Conservation (phyloP, 176 grass and related monocot genomes). For the Musa acuminata region DNA sequence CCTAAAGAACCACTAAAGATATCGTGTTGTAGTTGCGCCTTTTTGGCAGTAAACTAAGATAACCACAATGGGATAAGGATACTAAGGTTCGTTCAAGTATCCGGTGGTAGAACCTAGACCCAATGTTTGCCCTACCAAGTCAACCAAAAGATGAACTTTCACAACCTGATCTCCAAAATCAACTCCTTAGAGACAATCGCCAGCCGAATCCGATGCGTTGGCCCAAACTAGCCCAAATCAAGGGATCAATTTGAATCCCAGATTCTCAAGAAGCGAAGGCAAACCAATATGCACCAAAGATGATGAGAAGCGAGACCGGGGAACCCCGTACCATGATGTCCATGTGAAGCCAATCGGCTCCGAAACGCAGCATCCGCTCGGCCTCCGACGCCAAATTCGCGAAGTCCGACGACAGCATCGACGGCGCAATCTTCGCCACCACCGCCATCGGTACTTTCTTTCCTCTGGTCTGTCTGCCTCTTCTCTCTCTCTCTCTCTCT, state of each 20-base stretch:
- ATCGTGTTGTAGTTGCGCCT: too few relatives aligned
- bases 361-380: constrained; percentile 67
- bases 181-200: not conserved
- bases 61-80: too few relatives aligned
- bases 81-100: too few relatives aligned
- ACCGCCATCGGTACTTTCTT: not conserved
- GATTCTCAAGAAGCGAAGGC: not conserved
- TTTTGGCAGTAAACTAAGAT: too few relatives aligned
- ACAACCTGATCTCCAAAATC: not conserved
- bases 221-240: not conserved
- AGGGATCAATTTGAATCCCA: not conserved
- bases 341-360: constrained; percentile 99
- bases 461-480: too few relatives aligned
- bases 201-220: not conserved
- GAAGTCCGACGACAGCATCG: constrained; percentile 92
- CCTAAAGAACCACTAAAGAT: too few relatives aligned
- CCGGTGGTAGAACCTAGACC: too few relatives aligned
- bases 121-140: too few relatives aligned
- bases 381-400: constrained; percentile 62
- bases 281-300: not conserved
- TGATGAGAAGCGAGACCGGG: not conserved
- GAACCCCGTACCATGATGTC: constrained; percentile 74
- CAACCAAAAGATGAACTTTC: not conserved
- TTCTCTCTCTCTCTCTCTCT: too few relatives aligned
- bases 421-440: constrained; percentile 60